These are phyloP conservation scores for Chrysanthemum lavandulifolium DNA, from an alignment of 129 eudicot species.

Conservation along the genomic window DNA sequence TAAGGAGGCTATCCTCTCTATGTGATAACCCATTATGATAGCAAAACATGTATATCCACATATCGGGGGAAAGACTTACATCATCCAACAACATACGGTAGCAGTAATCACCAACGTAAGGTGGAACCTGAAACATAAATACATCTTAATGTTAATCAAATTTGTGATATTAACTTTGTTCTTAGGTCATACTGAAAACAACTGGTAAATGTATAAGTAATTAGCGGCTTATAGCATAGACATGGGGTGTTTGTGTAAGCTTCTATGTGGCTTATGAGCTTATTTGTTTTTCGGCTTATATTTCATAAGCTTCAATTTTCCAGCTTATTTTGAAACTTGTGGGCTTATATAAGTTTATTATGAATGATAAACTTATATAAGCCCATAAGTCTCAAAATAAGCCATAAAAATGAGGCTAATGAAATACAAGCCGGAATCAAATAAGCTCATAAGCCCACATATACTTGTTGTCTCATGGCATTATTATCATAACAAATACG, in stretches of 20 bases:
- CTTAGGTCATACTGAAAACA: background rate
- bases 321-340: no score
- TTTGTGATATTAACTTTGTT: constrained; percentile 11
- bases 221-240: constrained; percentile 14
- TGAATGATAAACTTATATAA: no score
- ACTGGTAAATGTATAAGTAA: background rate
- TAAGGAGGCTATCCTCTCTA: background rate
- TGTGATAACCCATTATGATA: background rate
- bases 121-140: constrained; percentile 67
- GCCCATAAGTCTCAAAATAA: no score
- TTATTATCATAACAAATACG: constrained; percentile 3
- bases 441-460: no score
- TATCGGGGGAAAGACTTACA: constrained; percentile 51
- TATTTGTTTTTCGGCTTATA: no score
- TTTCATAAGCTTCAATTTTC: no score
- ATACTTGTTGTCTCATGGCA: background rate
- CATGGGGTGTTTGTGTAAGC: no score
- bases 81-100: constrained; percentile 97
- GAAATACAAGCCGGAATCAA: no score
- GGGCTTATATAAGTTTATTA: no score
- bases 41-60: no score
- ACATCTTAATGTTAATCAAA: constrained; percentile 9
- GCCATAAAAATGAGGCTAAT: no score
- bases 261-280: no score
- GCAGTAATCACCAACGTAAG: constrained; percentile 91